A percentile compares a stretch with the other conserved stretches of the same genome.
These are phyloP conservation scores for Aspergillus bombycis DNA, from an alignment of 2,329 filamentous ascomycete species.

Conservation along the genomic window DNA sequence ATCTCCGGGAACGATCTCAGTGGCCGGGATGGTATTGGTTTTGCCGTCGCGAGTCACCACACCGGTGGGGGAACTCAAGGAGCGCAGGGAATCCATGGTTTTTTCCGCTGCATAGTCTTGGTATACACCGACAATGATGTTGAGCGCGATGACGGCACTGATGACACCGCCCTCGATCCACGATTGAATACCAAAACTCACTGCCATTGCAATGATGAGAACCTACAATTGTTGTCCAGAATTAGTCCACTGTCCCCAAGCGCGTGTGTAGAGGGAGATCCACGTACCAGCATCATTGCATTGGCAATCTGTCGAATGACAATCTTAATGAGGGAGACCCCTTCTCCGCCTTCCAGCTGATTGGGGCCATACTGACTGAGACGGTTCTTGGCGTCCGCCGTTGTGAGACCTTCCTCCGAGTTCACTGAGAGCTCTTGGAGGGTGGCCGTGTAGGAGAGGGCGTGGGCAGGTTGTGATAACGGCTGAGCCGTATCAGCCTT, in stretches of 20 bases:
- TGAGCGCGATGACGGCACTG: conserved; percentile 60
- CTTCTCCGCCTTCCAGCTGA: conserved; percentile 65
- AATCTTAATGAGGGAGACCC: conserved; percentile 71
- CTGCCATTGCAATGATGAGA: conserved; percentile 74
- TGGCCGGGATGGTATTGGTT: conserved; percentile 56
- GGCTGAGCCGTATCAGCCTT: conserved; percentile 47
- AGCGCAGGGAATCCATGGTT: conserved; percentile 62
- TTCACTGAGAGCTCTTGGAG: conserved; percentile 60
- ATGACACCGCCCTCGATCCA: conserved; percentile 65
- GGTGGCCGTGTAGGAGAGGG: conserved; percentile 58
- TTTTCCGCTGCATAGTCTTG: conserved; percentile 66
- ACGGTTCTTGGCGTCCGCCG: conserved; percentile 57
- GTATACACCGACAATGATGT: conserved; percentile 62
- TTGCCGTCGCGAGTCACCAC: conserved; percentile 62
- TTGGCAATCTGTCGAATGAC: conserved; percentile 69
- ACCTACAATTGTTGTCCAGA: conserved; percentile 55
- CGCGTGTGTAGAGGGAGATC: background rate
- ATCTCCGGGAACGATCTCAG: conserved; percentile 66
- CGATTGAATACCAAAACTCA: conserved; percentile 59
- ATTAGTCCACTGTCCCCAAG: background rate
- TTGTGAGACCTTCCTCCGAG: conserved; percentile 60
- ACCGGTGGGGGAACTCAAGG: conserved; percentile 61
- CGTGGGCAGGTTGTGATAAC: conserved; percentile 65
- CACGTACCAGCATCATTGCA: conserved; percentile 66
- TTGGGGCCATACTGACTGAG: conserved; percentile 64